Conservation (phyloP, 2,329 filamentous ascomycete species). For the Davidsoniella neocaledoniae region DNA sequence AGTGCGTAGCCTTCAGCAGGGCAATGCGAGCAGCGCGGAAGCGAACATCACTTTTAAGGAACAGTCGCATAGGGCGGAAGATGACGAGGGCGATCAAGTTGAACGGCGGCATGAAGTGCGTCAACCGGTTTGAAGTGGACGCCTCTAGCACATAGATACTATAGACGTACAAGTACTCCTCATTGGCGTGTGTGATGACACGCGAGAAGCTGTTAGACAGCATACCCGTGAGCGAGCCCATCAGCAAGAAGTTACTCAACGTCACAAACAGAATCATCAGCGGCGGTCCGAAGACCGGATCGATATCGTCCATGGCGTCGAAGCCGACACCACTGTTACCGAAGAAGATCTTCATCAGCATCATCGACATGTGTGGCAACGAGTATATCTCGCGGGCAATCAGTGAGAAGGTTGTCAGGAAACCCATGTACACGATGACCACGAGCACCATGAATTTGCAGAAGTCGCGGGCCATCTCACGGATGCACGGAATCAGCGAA, state of each 20-base stretch:
- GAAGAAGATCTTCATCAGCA: conserved; percentile 67
- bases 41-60: conserved; percentile 44
- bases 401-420: conserved; percentile 71
- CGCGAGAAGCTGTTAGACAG: conserved; percentile 58
- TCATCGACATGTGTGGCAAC: conserved; percentile 53
- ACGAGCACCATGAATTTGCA: conserved; percentile 70
- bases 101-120: conserved; percentile 53
- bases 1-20: conserved; percentile 45
- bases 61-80: conserved; percentile 54
- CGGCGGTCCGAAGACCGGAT: conserved; percentile 40
- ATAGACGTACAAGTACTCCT: conserved; percentile 69
- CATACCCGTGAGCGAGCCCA: conserved; percentile 63
- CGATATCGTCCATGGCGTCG: conserved; percentile 44
- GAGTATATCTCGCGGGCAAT: conserved; percentile 55
- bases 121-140: conserved; percentile 50
- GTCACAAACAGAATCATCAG: conserved; percentile 59
- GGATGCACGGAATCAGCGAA: conserved; percentile 73
- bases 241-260: conserved; percentile 61
- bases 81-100: conserved; percentile 59
- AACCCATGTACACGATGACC: conserved; percentile 69
- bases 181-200: conserved; percentile 45
- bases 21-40: conserved; percentile 46
- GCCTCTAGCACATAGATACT: conserved; percentile 48
- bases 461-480: conserved; percentile 90
- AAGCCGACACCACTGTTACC: conserved; percentile 63